Conservation (phyloP, 2,329 filamentous ascomycete genomes). For the Verticillium isaacii region DNA sequence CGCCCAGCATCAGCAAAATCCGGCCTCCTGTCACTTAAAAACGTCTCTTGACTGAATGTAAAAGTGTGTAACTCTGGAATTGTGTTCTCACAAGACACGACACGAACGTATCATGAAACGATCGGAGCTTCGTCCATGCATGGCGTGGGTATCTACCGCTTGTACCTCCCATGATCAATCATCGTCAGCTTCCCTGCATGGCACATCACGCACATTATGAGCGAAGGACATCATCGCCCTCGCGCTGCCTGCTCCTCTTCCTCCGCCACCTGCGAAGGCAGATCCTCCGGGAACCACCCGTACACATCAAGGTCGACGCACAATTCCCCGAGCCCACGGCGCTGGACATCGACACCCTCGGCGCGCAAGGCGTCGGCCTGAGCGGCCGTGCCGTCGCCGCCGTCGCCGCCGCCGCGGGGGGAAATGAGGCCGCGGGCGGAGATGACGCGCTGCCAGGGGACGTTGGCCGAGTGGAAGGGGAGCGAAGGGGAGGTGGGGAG, state of each 20-base stretch:
- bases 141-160: too few relatives aligned
- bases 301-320: slow-evolving; percentile 44
- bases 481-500: slow-evolving; percentile 52
- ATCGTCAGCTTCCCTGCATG: too few relatives aligned
- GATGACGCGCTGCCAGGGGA: slow-evolving; percentile 93
- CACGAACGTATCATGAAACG: too few relatives aligned
- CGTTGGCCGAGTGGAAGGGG: slow-evolving; percentile 68
- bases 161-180: too few relatives aligned
- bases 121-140: too few relatives aligned
- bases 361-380: slow-evolving; percentile 45
- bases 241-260: not conserved
- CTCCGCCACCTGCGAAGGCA: slow-evolving; percentile 40
- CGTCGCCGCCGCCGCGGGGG: slow-evolving; percentile 34
- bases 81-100: too few relatives aligned
- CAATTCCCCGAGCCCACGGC: slow-evolving; percentile 44
- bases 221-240: too few relatives aligned
- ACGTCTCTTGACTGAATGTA: too few relatives aligned
- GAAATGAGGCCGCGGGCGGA: slow-evolving; percentile 85
- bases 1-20: too few relatives aligned
- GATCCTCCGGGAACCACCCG: slow-evolving; percentile 49
- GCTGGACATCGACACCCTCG: slow-evolving; percentile 49
- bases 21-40: too few relatives aligned
- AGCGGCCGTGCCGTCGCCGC: slow-evolving; percentile 34
- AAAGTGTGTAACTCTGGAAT: too few relatives aligned
- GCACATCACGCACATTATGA: too few relatives aligned